Conservation (phyloP, 2,329 filamentous ascomycete species). For the Fusarium secorum region DNA sequence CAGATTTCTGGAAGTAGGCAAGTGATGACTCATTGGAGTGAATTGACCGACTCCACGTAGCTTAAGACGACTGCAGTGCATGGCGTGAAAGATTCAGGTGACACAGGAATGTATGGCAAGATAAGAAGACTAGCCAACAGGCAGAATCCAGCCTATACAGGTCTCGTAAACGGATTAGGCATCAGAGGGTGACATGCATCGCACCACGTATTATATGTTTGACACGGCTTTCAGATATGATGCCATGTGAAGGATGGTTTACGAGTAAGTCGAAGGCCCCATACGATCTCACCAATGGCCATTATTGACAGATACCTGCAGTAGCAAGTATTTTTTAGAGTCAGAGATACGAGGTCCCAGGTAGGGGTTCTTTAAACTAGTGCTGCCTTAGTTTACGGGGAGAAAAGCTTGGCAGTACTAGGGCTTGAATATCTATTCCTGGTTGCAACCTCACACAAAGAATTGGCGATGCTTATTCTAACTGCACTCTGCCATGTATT, state of each 20-base stretch:
- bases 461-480: background rate
- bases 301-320: background rate
- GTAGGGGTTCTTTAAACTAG: constrained; percentile 21
- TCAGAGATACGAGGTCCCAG: constrained; percentile 10
- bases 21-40: background rate
- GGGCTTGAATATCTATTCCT: constrained; percentile 11
- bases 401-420: constrained; percentile 37
- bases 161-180: constrained; percentile 2
- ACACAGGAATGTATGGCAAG: background rate
- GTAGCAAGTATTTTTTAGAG: constrained; percentile 5
- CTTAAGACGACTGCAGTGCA: background rate
- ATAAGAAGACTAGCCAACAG: background rate
- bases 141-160: constrained; percentile 1
- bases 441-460: constrained; percentile 12
- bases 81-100: constrained; percentile 4
- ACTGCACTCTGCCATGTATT: background rate
- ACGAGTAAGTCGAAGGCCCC: background rate
- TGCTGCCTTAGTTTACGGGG: constrained; percentile 26
- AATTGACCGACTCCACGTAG: background rate
- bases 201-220: constrained; percentile 2
- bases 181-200: constrained; percentile 9
- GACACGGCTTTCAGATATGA: background rate
- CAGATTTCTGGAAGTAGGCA: background rate
- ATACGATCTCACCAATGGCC: background rate
- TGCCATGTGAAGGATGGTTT: background rate